These are phyloP conservation scores for Claviceps maximensis DNA, from an alignment of 2,329 filamentous ascomycete genomes.

Conservation along the genomic window DNA sequence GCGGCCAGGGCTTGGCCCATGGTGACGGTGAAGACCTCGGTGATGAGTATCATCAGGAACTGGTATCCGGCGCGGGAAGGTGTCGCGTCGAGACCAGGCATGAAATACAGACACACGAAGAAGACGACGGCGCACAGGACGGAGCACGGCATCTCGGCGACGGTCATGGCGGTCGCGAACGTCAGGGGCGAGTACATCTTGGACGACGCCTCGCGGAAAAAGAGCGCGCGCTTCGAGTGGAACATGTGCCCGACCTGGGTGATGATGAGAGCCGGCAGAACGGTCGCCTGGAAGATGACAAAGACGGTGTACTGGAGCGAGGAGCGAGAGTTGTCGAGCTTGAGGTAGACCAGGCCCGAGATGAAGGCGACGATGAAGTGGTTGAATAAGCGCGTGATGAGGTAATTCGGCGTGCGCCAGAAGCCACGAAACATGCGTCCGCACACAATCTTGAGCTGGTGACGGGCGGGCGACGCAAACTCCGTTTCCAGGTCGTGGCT, in stretches of 20 bases:
- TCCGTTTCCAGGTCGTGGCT: constrained; percentile 52
- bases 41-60: constrained; percentile 74
- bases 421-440: constrained; percentile 63
- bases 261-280: constrained; percentile 71
- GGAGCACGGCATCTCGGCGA: constrained; percentile 75
- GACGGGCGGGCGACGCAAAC: constrained; percentile 66
- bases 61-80: constrained; percentile 65
- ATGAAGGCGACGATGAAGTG: constrained; percentile 67
- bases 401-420: constrained; percentile 80
- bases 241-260: constrained; percentile 72
- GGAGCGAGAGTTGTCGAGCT: constrained; percentile 60
- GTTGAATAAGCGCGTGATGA: constrained; percentile 77
- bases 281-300: constrained; percentile 79
- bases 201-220: constrained; percentile 72
- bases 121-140: constrained; percentile 68
- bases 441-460: constrained; percentile 67
- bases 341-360: constrained; percentile 66
- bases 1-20: constrained; percentile 66
- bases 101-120: constrained; percentile 75
- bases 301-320: constrained; percentile 80
- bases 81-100: constrained; percentile 56
- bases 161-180: constrained; percentile 64
- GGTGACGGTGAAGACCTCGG: constrained; percentile 73
- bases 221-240: constrained; percentile 64
- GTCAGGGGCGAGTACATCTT: constrained; percentile 78